These are phyloP conservation scores for Syzygium oleosum DNA, from an alignment of 345 rosid species.

Conservation along the genomic window DNA sequence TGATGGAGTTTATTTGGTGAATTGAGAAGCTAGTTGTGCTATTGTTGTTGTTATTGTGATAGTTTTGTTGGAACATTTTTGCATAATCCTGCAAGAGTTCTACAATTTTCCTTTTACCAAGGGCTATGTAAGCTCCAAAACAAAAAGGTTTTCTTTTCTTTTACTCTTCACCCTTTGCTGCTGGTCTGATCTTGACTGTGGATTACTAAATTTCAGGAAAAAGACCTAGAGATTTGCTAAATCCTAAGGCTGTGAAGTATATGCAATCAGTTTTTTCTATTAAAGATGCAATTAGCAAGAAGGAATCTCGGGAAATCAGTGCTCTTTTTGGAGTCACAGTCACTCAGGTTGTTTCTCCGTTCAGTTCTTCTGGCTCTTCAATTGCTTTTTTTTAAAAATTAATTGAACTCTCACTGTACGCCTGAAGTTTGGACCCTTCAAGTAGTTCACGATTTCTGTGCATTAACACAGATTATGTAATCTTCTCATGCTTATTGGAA, in stretches of 20 bases:
- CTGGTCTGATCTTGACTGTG: background rate
- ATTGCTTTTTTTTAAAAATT: background rate
- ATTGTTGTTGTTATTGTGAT: background rate
- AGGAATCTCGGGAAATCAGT: slow-evolving; percentile 90
- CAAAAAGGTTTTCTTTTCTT: background rate
- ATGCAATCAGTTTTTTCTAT: slow-evolving; percentile 85
- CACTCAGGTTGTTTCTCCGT: slow-evolving; percentile 50
- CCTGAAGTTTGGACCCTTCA: background rate
- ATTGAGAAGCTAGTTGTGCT: background rate
- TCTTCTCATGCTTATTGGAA: background rate
- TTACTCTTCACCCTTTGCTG: background rate
- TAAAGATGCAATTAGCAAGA: slow-evolving; percentile 93
- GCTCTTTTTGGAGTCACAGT: slow-evolving; percentile 80
- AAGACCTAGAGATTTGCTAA: slow-evolving; percentile 94
- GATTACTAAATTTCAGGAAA: slow-evolving; percentile 45
- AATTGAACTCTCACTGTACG: background rate
- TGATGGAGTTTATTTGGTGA: background rate
- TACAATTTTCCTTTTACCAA: background rate
- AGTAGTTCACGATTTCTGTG: background rate
- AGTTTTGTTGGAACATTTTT: background rate
- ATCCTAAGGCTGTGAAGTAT: slow-evolving; percentile 88
- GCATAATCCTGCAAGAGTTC: background rate
- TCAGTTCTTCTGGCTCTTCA: background rate
- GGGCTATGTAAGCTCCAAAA: background rate
- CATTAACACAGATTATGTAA: background rate